Evolutionary conservation across 176 grass and related monocot genomes (phyloP), one percentile per base, ranked within the genome.

Genomic region (Saccharum spontaneum): DNA sequence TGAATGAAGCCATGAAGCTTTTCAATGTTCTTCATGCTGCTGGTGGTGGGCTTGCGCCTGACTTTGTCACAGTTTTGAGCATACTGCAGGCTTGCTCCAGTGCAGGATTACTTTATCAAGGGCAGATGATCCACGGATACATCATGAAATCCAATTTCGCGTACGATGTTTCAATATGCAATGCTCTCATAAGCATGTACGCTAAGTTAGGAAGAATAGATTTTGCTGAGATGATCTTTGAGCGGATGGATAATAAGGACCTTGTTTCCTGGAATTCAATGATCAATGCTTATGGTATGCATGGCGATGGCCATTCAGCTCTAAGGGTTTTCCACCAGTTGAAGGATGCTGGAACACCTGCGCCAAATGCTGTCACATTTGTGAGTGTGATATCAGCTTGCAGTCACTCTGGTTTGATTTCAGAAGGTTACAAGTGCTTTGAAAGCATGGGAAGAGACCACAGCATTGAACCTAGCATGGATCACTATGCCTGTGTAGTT

Each of bases 241-340:
- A 41, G 48, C 67, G 65, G 67, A 90, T 92, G 85, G 83, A 84
- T 71, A 14, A 33, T n/a, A 90, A 90, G 71, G 93, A 95, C 80
- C 23, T 90, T 50, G 85, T 87, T 61, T 95, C 93, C 18, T 92
- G 93, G 93, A 95, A 92, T 83, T 92, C 93, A 16, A 82, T 95
- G 57, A 95, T 92, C 73, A 76, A 87, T 65, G 76, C 83, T 41
- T 92, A 95, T 81, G 88, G 88, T 11, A 90, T 90, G 37, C 88
- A 92, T 49, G 90, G 93, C 36, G 80, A 90, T 78, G 90, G 90
- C 13, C n/a, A 59, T 31, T 92, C 79, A 17, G 88, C 90, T 86
- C 71, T 95, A 66, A 70, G 43, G 23, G 48, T 84, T 78, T 95
- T 92, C 67, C 12, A 78, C 15, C 76, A 86, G 46, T 86, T 95